Evolutionary conservation across 441 rosid genomes (phyloP), one percentile per base, ranked within the genome.

Genomic region (Gossypium schwendimanii): DNA sequence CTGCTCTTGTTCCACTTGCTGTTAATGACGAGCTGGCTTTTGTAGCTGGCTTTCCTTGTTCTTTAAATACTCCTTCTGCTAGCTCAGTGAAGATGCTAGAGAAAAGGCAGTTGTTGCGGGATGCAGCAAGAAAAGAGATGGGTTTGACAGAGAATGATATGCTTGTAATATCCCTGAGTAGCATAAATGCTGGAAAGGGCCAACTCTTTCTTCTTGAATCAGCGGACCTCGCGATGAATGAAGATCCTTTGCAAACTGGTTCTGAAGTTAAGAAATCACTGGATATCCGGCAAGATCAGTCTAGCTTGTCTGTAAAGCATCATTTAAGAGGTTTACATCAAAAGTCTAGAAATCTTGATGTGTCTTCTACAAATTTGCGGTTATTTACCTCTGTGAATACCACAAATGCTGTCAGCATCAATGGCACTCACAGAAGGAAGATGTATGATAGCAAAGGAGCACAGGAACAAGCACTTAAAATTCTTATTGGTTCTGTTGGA

Each of bases 401-500:
- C 57, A 15, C 3, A 31, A 18, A 70, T 80, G 71, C 74, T 64
- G 79, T 26, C 77, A 75, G 76, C 73, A 31, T 24, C 52, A 69
- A 49, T 24, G 72, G 72, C 36, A 50, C 71, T 18, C 47, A 31
- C 23, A 73, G 28, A 61, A 77, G 49, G 49, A 69, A 71, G 70
- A 80, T 79, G 58, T 80, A 87, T 71, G 77, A 65, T 28, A 26
- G 6, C 59, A 84, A 77, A 77, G 77, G 63, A 63, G 77, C 52
- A 24, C 80, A 66, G 74, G 78, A 80, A 77, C 88, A 78, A 69
- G 72, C 74, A 72, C 88, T 88, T 62, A 94, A 89, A 82, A 69
- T 92, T 82, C 97, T 94, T 57, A 87, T 94, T 59, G 99, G 99
- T 67, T 94, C 99, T 61, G 97, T 94, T 76, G 99, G 98, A 73